Conservation (phyloP, 306 rosid genomes). For the Trifolium subterraneum region DNA sequence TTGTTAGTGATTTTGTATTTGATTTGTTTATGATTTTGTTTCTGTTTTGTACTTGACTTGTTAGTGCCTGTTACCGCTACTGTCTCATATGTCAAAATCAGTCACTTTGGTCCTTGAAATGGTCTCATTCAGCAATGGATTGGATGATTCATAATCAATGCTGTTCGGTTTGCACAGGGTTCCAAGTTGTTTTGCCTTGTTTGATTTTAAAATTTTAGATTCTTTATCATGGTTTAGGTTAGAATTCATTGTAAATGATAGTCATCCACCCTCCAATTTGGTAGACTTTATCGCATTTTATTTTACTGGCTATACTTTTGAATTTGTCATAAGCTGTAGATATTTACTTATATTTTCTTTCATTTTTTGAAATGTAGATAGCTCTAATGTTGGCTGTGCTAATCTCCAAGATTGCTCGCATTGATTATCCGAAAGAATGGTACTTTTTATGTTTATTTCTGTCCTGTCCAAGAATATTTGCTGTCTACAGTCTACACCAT, state of each 20-base stretch:
- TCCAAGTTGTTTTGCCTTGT: conserved; percentile 6
- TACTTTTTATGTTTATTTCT: conserved; percentile 47
- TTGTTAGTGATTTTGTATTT: conserved; percentile 27
- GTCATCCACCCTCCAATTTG: background rate
- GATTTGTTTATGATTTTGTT: conserved; percentile 6
- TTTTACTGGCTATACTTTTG: conserved; percentile 22
- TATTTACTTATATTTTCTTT: conserved; percentile 40
- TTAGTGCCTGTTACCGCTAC: conserved; percentile 7
- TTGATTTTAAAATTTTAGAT: conserved; percentile 17
- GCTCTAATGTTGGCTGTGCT: conserved; percentile 88
- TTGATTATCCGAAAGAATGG: conserved; percentile 98
- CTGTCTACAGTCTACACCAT: conserved; percentile 7
- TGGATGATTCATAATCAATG: conserved; percentile 3
- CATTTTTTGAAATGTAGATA: conserved; percentile 63
- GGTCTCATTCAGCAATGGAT: conserved; percentile 28
- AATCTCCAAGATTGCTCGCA: conserved; percentile 89
- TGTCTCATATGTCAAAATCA: background rate
- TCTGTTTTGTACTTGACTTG: background rate
- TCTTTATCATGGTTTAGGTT: conserved; percentile 1
- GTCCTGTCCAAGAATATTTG: background rate
- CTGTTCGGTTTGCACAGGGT: conserved; percentile 13
- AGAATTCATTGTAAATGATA: conserved; percentile 20
- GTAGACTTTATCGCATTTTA: background rate
- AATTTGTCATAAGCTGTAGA: conserved; percentile 17
- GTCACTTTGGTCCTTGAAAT: conserved; percentile 30